Evolutionary conservation across 2,329 filamentous ascomycete genomes (phyloP).

Genomic region (Cordyceps fumosorosea): DNA sequence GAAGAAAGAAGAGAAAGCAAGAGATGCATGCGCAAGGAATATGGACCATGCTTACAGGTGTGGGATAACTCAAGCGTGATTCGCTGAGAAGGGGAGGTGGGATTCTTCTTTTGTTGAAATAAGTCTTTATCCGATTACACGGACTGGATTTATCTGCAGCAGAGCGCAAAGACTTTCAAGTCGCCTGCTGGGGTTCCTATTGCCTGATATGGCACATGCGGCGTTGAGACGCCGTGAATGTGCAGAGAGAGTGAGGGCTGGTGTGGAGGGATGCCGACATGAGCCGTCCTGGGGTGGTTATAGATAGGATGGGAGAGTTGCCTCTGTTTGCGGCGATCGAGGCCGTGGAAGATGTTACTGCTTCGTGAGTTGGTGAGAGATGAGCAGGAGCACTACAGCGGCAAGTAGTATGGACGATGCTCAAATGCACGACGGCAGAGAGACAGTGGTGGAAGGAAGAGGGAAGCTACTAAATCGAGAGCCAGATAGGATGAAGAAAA

Average conservation of each 20-base stretch:
- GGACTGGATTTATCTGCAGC: slow-evolving; percentile 33
- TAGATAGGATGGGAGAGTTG: background rate
- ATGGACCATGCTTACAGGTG: background rate
- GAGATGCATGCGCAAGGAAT: too few species aligned
- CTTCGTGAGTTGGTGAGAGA: too few species aligned
- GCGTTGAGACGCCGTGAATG: slow-evolving; percentile 26
- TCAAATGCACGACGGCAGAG: too few species aligned
- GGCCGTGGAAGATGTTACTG: background rate
- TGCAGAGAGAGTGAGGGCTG: slow-evolving; percentile 14
- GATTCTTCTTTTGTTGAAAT: background rate
- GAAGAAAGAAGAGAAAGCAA: background rate
- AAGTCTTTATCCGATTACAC: slow-evolving; percentile 25
- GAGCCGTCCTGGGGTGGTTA: background rate
- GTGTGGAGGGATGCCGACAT: slow-evolving; percentile 16
- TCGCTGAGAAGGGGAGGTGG: background rate
- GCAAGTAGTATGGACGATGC: too few species aligned
- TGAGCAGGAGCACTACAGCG: too few species aligned
- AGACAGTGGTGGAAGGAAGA: too few species aligned
- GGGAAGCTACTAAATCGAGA: background rate
- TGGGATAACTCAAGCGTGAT: background rate
- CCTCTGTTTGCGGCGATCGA: background rate
- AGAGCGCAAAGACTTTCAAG: slow-evolving; percentile 62
- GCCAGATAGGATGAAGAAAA: background rate
- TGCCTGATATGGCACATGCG: slow-evolving; percentile 37
- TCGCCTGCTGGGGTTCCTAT: slow-evolving; percentile 49